Percentiles rank a stretch among this genome's conserved stretches.
These are phyloP conservation scores for Corynespora cassiicola DNA, from an alignment of 2,329 filamentous ascomycete genomes.

Conservation along the genomic window DNA sequence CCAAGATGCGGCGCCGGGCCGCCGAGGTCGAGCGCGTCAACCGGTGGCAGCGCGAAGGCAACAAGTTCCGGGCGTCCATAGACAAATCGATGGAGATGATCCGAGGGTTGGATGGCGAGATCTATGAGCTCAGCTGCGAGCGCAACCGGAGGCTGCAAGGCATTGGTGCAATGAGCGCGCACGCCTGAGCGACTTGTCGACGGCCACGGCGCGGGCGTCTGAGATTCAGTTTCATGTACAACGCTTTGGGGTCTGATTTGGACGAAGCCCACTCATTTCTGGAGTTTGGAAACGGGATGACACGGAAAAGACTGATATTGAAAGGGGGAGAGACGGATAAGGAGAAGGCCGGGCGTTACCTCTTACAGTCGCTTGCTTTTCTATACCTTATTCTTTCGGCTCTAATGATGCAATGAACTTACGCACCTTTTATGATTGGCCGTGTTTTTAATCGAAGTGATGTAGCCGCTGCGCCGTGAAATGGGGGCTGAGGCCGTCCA, in stretches of 20 bases:
- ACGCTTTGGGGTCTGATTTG: constrained; percentile 32
- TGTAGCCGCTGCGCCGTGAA: constrained; percentile 47
- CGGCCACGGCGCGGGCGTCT: constrained; percentile 34
- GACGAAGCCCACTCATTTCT: constrained; percentile 41
- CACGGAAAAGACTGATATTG: constrained; percentile 36
- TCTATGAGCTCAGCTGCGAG: constrained; percentile 69
- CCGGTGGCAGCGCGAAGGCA: constrained; percentile 78
- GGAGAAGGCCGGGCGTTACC: constrained; percentile 41
- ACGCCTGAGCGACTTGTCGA: constrained; percentile 48
- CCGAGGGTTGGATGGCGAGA: constrained; percentile 73
- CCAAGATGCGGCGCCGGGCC: constrained; percentile 76
- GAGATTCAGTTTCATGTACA: constrained; percentile 44
- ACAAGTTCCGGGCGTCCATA: constrained; percentile 64
- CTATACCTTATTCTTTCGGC: constrained; percentile 31
- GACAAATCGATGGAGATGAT: constrained; percentile 76
- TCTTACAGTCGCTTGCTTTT: constrained; percentile 44
- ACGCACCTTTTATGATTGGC: constrained; percentile 38
- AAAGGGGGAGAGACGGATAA: constrained; percentile 30
- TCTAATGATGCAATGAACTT: constrained; percentile 42
- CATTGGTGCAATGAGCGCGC: constrained; percentile 54
- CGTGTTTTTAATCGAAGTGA: constrained; percentile 29
- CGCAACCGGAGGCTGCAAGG: constrained; percentile 44
- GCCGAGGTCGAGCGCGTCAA: constrained; percentile 78
- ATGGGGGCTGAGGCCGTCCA: constrained; percentile 47
- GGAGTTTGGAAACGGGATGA: constrained; percentile 34